Conservation (phyloP, 352 stramenopile species). For the Thalassiosira hispida region DNA sequence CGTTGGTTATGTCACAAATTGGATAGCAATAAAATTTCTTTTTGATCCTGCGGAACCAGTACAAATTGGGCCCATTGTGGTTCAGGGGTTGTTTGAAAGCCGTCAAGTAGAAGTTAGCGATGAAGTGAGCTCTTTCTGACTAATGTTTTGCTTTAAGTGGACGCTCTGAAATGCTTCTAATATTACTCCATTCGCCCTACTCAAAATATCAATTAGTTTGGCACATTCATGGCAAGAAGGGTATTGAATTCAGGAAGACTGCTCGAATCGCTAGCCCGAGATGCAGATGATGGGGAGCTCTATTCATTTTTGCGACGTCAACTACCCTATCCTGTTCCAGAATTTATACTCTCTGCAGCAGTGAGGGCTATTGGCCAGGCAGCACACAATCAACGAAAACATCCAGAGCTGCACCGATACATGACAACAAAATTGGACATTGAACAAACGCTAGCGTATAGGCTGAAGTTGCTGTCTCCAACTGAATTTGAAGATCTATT, state of each 20-base stretch:
- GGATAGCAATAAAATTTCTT: constrained; percentile 79
- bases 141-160: neutral
- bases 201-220: constrained; percentile 52
- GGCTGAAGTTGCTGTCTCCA: constrained; percentile 69
- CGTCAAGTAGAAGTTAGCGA: constrained; percentile 87
- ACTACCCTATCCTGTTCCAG: constrained; percentile 65
- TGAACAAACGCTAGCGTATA: constrained; percentile 60
- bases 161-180: neutral
- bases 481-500: constrained; percentile 87
- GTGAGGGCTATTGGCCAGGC: constrained; percentile 60
- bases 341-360: constrained; percentile 61
- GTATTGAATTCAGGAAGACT: constrained; percentile 64
- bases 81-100: constrained; percentile 95
- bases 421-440: constrained; percentile 68
- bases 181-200: neutral
- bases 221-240: constrained; percentile 66
- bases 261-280: constrained; percentile 61
- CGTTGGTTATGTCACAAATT: constrained; percentile 80
- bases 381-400: constrained; percentile 56
- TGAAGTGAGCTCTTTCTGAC: constrained; percentile 30
- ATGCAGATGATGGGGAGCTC: constrained; percentile 64
- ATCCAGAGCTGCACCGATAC: constrained; percentile 72
- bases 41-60: constrained; percentile 80
- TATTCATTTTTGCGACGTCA: constrained; percentile 73
- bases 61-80: constrained; percentile 88